A percentile compares a stretch with the other conserved stretches of the same genome.
Evolutionary conservation across 179 eudicot species (phyloP).

Genomic region (Carnegiea gigantea): DNA sequence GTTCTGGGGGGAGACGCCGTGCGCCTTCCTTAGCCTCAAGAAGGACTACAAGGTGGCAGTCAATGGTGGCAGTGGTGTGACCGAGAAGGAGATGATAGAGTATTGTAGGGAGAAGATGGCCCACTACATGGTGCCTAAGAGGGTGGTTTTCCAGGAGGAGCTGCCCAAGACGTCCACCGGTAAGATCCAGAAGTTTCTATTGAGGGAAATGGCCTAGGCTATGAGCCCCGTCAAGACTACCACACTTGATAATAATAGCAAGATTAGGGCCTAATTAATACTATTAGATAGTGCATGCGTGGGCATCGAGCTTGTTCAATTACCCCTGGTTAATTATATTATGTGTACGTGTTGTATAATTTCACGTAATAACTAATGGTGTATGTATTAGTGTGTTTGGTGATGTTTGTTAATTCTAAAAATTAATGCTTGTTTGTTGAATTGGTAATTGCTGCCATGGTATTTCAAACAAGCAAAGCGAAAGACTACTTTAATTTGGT

Average conservation of each 20-base stretch:
- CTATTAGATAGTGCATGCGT: too few relatives aligned
- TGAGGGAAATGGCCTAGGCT: slow-evolving; percentile 32
- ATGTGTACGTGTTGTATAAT: neutral
- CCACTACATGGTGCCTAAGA: slow-evolving; percentile 36
- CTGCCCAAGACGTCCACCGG: slow-evolving; percentile 41
- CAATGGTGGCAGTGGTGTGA: neutral
- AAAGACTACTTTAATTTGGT: neutral
- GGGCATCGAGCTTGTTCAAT: too few relatives aligned
- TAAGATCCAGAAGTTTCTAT: slow-evolving; percentile 33
- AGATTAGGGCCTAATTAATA: neutral
- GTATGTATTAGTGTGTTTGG: neutral
- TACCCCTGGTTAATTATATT: too few relatives aligned
- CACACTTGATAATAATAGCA: slow-evolving; percentile 2
- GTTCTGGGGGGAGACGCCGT: slow-evolving; percentile 38
- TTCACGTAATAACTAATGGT: neutral
- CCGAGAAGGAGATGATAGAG: slow-evolving; percentile 25
- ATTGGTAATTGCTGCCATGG: neutral
- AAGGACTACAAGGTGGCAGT: neutral
- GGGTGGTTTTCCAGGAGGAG: slow-evolving; percentile 31
- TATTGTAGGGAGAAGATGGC: slow-evolving; percentile 39
- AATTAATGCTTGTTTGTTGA: neutral
- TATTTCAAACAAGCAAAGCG: neutral
- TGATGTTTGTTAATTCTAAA: neutral
- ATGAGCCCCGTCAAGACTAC: slow-evolving; percentile 23
- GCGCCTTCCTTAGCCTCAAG: slow-evolving; percentile 33